Evolutionary conservation across 371 early-diverging fungal genomes (phyloP), one percentile per base, ranked within the genome.

Genomic region (Rhizomucor miehei): DNA sequence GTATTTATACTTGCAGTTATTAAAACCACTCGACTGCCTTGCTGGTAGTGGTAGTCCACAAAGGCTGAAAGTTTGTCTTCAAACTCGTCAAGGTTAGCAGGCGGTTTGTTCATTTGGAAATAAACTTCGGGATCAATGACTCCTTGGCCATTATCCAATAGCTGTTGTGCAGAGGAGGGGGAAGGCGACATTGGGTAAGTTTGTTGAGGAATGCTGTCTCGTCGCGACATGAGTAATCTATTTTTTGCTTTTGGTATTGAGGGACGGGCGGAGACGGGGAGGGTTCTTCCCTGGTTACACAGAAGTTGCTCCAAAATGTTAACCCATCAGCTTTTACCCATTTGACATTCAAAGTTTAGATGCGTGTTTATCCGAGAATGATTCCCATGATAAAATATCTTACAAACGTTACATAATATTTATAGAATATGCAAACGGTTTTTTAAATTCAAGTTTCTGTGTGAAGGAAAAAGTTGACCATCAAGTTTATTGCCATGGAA

Each of bases 71-170:
- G 73, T 40, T 76, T 75, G 21, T 60, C 62, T 35, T 85, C 89
- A 43, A 87, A 84, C 36, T 80, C 80, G 13, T 77, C 63, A 25
- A 95, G 65, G 60, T 87, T 81, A 37, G 76, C 67, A 40, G 95
- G 97, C 3, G 93, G 78, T 29, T 75, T 67, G 57, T 91, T 88
- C 24, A 81, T 82, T 48, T 79, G 73, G 67, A 93, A 96, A 67
- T 89, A 96, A n/a, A 87, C 86, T 49, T 89, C 86, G 6, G 85
- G 83, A 43, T 87, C 85, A 60, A 86, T 82, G 29, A 78, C 75
- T 12, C 79, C 79, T 59, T 73, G 79, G 25, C 73, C 75, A 57
- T 78, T 73, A 29, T 78, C 79, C 45, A 78, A 68, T 37, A 77
- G 41, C 14, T 57, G 60, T 17, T 66, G 59, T 20, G 29, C 41